phyloP scores from a whole-genome alignment of 257 asterid species.

The Vinca minor region DNA sequence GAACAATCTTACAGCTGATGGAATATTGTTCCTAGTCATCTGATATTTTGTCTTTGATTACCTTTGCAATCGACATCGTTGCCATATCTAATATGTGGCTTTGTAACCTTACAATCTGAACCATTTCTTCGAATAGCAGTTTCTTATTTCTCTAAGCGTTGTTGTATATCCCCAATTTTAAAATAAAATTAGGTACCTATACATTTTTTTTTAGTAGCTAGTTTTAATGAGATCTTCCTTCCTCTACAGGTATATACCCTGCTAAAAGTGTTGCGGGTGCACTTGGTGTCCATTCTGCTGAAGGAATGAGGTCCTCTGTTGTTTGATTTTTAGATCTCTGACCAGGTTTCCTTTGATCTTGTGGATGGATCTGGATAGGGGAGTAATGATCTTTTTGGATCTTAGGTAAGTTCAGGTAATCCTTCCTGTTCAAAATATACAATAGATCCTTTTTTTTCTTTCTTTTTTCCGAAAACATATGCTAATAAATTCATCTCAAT shows the following conservation, averaged over 20 bases:
- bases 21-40: neutral
- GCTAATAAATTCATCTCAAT: neutral
- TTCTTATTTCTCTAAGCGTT: neutral
- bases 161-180: neutral
- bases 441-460: neutral
- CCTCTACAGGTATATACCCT: neutral
- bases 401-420: neutral
- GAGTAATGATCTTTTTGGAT: neutral
- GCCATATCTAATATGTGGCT: neutral
- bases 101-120: neutral
- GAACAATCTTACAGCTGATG: neutral
- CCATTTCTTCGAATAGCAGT: neutral
- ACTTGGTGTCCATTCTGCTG: neutral
- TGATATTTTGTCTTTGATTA: neutral
- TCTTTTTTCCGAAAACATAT: neutral
- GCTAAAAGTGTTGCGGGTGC: neutral
- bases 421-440: neutral
- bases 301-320: neutral
- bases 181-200: no score
- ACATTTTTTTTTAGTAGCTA: no score
- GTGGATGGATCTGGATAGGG: neutral
- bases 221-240: no score
- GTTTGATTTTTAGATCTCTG: neutral
- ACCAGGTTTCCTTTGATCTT: neutral
- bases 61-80: neutral